Evolutionary conservation across 225 moss, liverwort and hornwort genomes (phyloP).

Genomic region (Marchantia polymorpha): DNA sequence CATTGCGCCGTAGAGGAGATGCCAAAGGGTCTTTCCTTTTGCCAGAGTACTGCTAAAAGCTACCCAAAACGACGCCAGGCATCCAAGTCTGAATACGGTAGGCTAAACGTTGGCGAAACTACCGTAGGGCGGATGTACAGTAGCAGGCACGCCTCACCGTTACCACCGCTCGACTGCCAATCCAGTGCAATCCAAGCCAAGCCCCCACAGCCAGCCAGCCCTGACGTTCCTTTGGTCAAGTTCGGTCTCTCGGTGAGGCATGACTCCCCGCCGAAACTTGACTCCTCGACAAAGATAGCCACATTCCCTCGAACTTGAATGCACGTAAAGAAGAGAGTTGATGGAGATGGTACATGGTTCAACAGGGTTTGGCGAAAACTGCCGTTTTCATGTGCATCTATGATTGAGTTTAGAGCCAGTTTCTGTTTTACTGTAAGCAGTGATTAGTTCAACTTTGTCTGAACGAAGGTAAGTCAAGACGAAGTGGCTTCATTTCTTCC

Average conservation of each 20-base stretch:
- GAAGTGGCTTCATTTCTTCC: background rate
- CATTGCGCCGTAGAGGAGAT: background rate
- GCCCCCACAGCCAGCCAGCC: background rate
- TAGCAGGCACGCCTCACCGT: background rate
- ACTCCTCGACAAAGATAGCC: background rate
- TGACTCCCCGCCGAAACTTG: background rate
- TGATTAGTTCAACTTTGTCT: background rate
- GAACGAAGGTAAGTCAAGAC: background rate
- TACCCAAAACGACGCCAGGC: background rate
- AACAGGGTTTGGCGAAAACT: background rate
- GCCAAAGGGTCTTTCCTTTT: background rate
- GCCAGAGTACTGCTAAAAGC: background rate
- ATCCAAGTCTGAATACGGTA: background rate
- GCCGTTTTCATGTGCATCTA: background rate
- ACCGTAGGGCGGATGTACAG: background rate
- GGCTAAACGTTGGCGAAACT: background rate
- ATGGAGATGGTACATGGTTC: background rate
- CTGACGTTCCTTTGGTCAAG: too few species aligned
- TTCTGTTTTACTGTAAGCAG: background rate
- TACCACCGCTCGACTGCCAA: slow-evolving; percentile 5
- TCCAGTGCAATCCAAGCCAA: background rate
- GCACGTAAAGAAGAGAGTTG: background rate
- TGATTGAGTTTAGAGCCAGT: background rate
- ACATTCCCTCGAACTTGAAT: background rate
- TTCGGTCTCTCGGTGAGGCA: background rate